Conservation (phyloP, 2,329 filamentous ascomycete genomes). For the Trichoderma simmonsii region DNA sequence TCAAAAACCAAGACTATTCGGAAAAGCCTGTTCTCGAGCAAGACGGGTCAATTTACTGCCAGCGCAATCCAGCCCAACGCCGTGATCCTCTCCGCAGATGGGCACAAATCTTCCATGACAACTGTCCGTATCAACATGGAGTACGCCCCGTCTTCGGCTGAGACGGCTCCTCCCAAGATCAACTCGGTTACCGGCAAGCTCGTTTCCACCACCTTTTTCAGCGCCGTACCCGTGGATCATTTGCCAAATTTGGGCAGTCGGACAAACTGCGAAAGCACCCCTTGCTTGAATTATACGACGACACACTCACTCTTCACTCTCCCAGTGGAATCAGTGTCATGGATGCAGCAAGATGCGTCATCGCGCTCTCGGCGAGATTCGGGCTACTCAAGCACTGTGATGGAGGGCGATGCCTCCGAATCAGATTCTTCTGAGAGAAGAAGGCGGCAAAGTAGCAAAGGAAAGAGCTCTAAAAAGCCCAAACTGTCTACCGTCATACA, state of each 20-base stretch:
- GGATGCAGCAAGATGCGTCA: constrained; percentile 37
- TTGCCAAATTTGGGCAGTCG: constrained; percentile 52
- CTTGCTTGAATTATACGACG: constrained; percentile 46
- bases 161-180: constrained; percentile 46
- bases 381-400: constrained; percentile 48
- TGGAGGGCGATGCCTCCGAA: constrained; percentile 36
- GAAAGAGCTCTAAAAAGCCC: constrained; percentile 28
- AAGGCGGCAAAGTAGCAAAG: constrained; percentile 20
- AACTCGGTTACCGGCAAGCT: constrained; percentile 50
- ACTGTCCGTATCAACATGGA: constrained; percentile 44
- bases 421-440: constrained; percentile 29
- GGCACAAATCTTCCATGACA: constrained; percentile 41
- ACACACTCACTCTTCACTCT: constrained; percentile 41
- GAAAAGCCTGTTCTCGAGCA: constrained; percentile 51
- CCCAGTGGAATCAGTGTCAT: constrained; percentile 36
- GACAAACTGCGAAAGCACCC: constrained; percentile 38
- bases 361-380: constrained; percentile 48
- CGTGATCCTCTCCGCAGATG: constrained; percentile 50
- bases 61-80: constrained; percentile 46
- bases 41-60: constrained; percentile 48
- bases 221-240: constrained; percentile 41
- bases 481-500: constrained; percentile 34
- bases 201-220: constrained; percentile 51
- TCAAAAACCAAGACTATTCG: constrained; percentile 51
- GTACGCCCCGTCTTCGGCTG: constrained; percentile 45